These are phyloP conservation scores for Tetrahymena malaccensis DNA, from an alignment of 73 alveolate species.

Conservation along the genomic window DNA sequence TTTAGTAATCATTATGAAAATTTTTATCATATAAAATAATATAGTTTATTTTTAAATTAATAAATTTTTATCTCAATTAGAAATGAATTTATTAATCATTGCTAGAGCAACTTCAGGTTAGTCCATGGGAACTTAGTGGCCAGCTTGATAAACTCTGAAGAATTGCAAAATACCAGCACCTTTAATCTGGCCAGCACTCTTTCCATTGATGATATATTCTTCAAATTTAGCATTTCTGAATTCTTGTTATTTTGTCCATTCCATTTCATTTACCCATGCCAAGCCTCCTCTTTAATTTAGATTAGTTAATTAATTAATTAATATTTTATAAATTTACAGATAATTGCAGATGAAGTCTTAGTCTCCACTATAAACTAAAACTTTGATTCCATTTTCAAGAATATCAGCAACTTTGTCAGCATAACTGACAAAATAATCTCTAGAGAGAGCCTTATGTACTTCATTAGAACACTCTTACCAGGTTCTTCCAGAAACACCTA, in stretches of 20 bases:
- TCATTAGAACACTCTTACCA: conserved; percentile 46
- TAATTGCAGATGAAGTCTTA: conserved; percentile 59
- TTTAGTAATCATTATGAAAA: too few species aligned
- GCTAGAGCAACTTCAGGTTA: conserved; percentile 63
- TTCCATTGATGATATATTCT: conserved; percentile 5
- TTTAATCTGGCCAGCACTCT: background rate
- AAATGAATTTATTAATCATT: background rate
- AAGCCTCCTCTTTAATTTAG: background rate
- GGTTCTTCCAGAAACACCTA: conserved; percentile 42
- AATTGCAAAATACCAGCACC: background rate
- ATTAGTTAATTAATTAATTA: background rate
- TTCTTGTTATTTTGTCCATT: conserved; percentile 25
- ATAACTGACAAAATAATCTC: conserved; percentile 46
- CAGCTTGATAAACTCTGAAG: conserved; percentile 66
- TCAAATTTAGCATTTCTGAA: conserved; percentile 40
- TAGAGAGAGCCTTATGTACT: conserved; percentile 46
- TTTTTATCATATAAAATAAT: too few species aligned
- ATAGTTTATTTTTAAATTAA: too few species aligned
- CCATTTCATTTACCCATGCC: conserved; percentile 34
- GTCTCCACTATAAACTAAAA: conserved; percentile 56
- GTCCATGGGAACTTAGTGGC: conserved; percentile 92
- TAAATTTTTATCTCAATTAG: background rate
- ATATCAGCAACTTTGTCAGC: conserved; percentile 41
- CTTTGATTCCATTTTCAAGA: conserved; percentile 33
- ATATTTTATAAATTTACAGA: conserved; percentile 16